phyloP scores from a whole-genome alignment of 345 rosid genomes.

The Gossypium raimondii region DNA sequence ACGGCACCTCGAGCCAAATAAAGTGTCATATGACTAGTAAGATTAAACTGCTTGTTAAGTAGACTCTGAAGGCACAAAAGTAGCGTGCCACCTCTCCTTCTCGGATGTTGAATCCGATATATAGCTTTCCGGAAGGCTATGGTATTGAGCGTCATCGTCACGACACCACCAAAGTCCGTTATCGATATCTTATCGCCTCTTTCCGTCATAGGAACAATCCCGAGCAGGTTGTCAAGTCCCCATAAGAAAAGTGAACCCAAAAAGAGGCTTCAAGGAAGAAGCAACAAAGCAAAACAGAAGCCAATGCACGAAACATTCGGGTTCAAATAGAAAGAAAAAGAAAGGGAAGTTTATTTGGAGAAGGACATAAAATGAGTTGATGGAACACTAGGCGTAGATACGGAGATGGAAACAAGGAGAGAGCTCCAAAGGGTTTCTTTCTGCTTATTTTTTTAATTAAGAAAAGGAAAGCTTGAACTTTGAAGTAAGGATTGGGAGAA shows the following conservation, averaged over 20 bases:
- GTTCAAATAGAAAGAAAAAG: background rate
- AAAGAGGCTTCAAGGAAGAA: constrained; percentile 20
- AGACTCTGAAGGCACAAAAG: constrained; percentile 84
- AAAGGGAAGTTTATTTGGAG: background rate
- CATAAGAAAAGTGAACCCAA: constrained; percentile 18
- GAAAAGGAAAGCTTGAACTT: background rate
- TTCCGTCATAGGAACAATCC: constrained; percentile 62
- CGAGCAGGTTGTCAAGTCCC: constrained; percentile 58
- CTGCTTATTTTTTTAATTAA: background rate
- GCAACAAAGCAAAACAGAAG: constrained; percentile 18
- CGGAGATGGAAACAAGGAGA: constrained; percentile 7
- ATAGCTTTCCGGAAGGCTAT: constrained; percentile 77
- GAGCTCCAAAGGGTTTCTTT: background rate
- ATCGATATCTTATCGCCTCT: constrained; percentile 74
- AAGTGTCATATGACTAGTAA: constrained; percentile 93
- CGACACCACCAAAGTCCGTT: constrained; percentile 77
- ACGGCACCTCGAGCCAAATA: constrained; percentile 83
- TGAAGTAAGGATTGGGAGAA: background rate
- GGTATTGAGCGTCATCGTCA: constrained; percentile 55
- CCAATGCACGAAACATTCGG: constrained; percentile 33
- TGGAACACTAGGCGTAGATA: background rate
- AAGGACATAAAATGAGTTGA: background rate
- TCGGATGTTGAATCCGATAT: constrained; percentile 67
- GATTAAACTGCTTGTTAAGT: constrained; percentile 72
- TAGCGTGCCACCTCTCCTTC: constrained; percentile 73